Conservation (phyloP, 106 monocot genomes). For the Chionographis japonica region DNA sequence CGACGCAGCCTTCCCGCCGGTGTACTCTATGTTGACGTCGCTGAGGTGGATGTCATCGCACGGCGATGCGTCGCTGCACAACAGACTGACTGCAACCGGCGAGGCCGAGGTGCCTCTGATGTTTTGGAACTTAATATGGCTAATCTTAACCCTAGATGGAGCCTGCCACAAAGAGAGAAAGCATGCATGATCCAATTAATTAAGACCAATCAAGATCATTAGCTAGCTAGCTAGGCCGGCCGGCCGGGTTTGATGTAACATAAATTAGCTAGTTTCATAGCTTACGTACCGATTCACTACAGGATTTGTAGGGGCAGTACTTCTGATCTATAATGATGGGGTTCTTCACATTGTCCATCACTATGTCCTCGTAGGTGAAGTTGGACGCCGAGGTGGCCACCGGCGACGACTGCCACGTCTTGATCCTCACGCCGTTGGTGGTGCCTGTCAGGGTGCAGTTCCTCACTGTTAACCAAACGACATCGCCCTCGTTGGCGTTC, state of each 20-base stretch:
- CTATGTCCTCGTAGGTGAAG: conserved; percentile 10
- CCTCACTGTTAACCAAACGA: conserved; percentile 13
- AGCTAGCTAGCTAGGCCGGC: too few species aligned
- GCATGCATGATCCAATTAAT: too few species aligned
- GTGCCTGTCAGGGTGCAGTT: conserved; percentile 39
- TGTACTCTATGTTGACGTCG: conserved; percentile 8
- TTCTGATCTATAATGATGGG: conserved; percentile 49
- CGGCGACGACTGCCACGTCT: conserved; percentile 37
- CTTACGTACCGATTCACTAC: too few species aligned
- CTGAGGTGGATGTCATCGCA: conserved; percentile 14
- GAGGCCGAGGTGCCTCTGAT: conserved; percentile 18
- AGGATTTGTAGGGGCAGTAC: conserved; percentile 24
- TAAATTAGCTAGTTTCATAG: too few species aligned
- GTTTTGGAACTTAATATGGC: conserved; percentile 5
- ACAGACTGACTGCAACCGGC: conserved; percentile 9
- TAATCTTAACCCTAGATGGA: conserved; percentile 20
- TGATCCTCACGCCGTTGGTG: conserved; percentile 43
- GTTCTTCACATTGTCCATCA: conserved; percentile 20
- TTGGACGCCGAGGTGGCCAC: conserved; percentile 1
- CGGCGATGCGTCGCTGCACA: conserved; percentile 14
- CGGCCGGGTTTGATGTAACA: too few species aligned
- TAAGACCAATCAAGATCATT: too few species aligned
- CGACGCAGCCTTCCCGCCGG: not conserved
- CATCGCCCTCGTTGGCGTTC: conserved; percentile 20
- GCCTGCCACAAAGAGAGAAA: not conserved